phyloP scores from a whole-genome alignment of 805 yeast genomes.

The Grigorovia jiainica region DNA sequence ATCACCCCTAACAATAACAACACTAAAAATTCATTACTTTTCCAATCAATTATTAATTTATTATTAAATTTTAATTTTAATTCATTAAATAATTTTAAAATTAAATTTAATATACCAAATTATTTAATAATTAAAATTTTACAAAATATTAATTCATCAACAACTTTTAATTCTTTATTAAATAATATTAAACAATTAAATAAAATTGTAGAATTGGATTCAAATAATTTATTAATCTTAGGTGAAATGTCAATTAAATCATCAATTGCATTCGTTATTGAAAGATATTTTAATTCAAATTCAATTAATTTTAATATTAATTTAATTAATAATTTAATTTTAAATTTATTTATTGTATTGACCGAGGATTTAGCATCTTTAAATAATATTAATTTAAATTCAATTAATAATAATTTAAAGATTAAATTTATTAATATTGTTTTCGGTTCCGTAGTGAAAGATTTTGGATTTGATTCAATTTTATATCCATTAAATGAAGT shows the following conservation, averaged over 20 bases:
- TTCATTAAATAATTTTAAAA: neutral
- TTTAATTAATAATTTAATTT: neutral
- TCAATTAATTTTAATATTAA: neutral
- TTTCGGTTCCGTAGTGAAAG: constrained; percentile 63
- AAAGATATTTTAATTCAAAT: constrained; percentile 29
- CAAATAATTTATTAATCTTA: constrained; percentile 42
- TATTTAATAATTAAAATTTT: constrained; percentile 31
- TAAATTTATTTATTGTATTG: constrained; percentile 16
- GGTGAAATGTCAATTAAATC: constrained; percentile 50
- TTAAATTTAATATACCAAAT: constrained; percentile 12
- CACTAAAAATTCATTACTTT: neutral
- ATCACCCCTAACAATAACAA: too few relatives aligned
- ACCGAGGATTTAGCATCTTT: too few relatives aligned
- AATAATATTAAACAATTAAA: constrained; percentile 28
- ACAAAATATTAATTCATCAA: constrained; percentile 48
- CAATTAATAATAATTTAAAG: neutral
- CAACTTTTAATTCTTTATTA: constrained; percentile 37
- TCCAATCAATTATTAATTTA: constrained; percentile 1
- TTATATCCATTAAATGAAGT: constrained; percentile 59
- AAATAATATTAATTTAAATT: constrained; percentile 10
- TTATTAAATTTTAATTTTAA: constrained; percentile 1
- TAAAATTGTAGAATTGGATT: constrained; percentile 17
- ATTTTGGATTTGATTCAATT: constrained; percentile 70
- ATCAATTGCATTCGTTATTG: constrained; percentile 52
- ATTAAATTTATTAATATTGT: constrained; percentile 42